Percentiles rank a stretch among this genome's conserved stretches.
Evolutionary conservation across 179 eudicot genomes (phyloP).

Genomic region (Beta lomatogona): DNA sequence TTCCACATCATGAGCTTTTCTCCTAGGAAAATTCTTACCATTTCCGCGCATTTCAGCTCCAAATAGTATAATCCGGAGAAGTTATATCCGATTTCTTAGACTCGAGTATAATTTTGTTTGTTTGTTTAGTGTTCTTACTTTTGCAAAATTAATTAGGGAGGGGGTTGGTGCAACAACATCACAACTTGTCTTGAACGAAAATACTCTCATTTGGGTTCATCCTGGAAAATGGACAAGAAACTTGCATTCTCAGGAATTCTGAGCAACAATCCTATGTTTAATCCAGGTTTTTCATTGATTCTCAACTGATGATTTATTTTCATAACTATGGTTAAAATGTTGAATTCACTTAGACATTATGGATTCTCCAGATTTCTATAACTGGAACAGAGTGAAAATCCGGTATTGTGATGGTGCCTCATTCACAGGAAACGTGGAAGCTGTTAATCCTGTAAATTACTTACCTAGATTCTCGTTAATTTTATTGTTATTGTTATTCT

Average conservation of each 20-base stretch:
- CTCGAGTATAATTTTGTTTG: not conserved
- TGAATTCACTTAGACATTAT: slow-evolving; percentile 14
- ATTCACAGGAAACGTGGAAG: slow-evolving; percentile 82
- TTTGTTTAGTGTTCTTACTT: not conserved
- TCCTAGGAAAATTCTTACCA: not conserved
- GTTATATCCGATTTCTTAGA: not conserved
- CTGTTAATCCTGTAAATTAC: slow-evolving; percentile 72
- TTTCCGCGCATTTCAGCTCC: not conserved
- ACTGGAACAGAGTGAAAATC: slow-evolving; percentile 87
- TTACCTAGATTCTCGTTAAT: not conserved
- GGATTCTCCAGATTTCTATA: slow-evolving; percentile 68
- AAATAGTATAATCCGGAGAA: not conserved
- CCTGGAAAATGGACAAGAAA: slow-evolving; percentile 59
- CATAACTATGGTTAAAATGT: not conserved
- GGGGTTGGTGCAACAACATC: slow-evolving; percentile 94
- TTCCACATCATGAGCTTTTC: not conserved
- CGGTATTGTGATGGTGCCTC: slow-evolving; percentile 97
- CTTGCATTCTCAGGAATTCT: slow-evolving; percentile 82
- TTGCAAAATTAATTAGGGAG: slow-evolving; percentile 54
- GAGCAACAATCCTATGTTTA: slow-evolving; percentile 55
- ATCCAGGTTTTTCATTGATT: slow-evolving; percentile 60
- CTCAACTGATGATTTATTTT: not conserved
- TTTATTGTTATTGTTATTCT: not conserved
- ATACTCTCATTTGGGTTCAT: slow-evolving; percentile 71
- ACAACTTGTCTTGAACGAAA: slow-evolving; percentile 69